Conservation (phyloP, 257 asterid genomes). For the Dorcoceras hygrometricum region DNA sequence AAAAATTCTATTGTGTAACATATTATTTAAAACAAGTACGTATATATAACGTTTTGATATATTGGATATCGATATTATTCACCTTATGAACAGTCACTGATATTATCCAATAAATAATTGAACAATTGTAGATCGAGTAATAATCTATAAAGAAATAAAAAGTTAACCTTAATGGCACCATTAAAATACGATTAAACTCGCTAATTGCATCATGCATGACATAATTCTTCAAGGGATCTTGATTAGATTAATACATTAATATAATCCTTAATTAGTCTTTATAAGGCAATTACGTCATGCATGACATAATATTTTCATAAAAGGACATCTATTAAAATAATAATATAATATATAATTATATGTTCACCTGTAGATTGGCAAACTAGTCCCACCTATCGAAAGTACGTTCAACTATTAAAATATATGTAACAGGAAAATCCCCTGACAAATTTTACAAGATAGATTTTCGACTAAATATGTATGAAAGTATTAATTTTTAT, state of each 20-base stretch:
- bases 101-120: too few species aligned
- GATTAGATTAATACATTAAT: neutral
- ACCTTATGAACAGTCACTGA: too few species aligned
- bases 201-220: constrained; percentile 47
- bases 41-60: too few species aligned
- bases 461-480: too few species aligned
- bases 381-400: constrained; percentile 6
- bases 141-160: constrained; percentile 3
- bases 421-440: too few species aligned
- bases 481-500: too few species aligned
- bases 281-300: constrained; percentile 35
- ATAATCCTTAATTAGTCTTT: neutral
- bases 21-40: too few species aligned
- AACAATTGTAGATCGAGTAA: constrained; percentile 17
- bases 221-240: constrained; percentile 9
- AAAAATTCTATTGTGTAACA: too few species aligned
- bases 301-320: constrained; percentile 41
- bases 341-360: neutral
- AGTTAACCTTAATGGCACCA: neutral
- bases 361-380: constrained; percentile 15
- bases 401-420: neutral
- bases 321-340: constrained; percentile 8
- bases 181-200: neutral
- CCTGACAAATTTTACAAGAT: too few species aligned
- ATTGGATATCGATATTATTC: too few species aligned